phyloP scores from a whole-genome alignment of 805 yeast genomes.

The Ogataea paradorogensis region DNA sequence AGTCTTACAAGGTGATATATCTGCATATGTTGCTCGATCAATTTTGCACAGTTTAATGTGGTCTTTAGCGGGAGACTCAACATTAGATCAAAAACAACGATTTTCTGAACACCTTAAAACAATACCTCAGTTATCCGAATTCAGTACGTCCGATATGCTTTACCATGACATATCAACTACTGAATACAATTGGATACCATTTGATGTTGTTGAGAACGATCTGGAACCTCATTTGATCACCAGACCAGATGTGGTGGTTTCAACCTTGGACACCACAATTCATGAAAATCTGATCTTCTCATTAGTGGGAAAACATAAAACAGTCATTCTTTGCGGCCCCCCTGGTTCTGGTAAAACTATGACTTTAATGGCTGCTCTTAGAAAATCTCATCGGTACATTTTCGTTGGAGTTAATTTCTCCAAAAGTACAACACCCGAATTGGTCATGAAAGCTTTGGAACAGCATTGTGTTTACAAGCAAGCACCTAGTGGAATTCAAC shows the following conservation, averaged over 20 bases:
- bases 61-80: conserved; percentile 64
- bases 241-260: conserved; percentile 63
- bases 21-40: conserved; percentile 33
- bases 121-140: conserved; percentile 19
- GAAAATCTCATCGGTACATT: conserved; percentile 54
- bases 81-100: conserved; percentile 35
- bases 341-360: conserved; percentile 98
- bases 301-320: conserved; percentile 51
- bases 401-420: conserved; percentile 77
- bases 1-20: conserved; percentile 28
- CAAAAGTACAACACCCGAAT: conserved; percentile 65
- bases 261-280: conserved; percentile 73
- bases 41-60: conserved; percentile 46
- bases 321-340: conserved; percentile 85
- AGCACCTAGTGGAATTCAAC: conserved; percentile 46
- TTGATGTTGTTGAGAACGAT: conserved; percentile 42
- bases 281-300: conserved; percentile 62
- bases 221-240: conserved; percentile 59
- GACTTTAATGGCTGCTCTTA: conserved; percentile 71
- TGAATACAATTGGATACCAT: conserved; percentile 45
- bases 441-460: conserved; percentile 62
- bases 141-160: conserved; percentile 25
- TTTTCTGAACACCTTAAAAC: conserved; percentile 35
- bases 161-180: conserved; percentile 46
- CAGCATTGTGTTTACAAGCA: conserved; percentile 65